Conservation (phyloP, 164 flowering plant genomes). For the Stephania cephalantha region DNA sequence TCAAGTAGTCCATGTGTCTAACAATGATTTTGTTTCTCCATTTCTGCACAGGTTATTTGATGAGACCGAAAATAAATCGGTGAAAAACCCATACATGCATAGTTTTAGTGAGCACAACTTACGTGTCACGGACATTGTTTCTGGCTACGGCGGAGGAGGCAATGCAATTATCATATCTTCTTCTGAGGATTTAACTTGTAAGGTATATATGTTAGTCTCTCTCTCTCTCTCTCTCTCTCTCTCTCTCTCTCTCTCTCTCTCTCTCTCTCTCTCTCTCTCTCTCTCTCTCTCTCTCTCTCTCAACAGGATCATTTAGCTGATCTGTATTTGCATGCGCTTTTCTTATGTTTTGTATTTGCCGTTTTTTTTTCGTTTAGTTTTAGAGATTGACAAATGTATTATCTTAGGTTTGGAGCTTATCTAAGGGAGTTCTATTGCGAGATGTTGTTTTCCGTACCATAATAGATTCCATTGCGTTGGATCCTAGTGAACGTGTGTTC, state of each 20-base stretch:
- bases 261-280: too few relatives aligned
- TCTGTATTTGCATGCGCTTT: neutral
- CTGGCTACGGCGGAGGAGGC: slow-evolving; percentile 79
- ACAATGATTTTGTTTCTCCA: neutral
- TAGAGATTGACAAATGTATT: slow-evolving; percentile 1
- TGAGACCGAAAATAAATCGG: slow-evolving; percentile 31
- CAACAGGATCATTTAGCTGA: neutral
- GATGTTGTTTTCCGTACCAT: slow-evolving; percentile 62
- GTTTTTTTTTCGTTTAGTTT: neutral
- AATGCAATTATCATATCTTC: slow-evolving; percentile 78
- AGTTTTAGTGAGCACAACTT: slow-evolving; percentile 60
- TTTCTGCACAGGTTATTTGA: slow-evolving; percentile 53
- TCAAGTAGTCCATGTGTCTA: neutral
- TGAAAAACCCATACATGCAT: slow-evolving; percentile 39
- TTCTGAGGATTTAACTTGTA: slow-evolving; percentile 89
- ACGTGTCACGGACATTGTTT: slow-evolving; percentile 55
- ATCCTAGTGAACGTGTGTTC: slow-evolving; percentile 77
- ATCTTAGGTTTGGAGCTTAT: slow-evolving; percentile 79
- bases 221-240: too few relatives aligned
- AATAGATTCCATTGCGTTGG: slow-evolving; percentile 75
- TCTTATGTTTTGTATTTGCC: neutral
- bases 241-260: too few relatives aligned
- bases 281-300: too few relatives aligned
- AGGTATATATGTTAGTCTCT: slow-evolving; percentile 34
- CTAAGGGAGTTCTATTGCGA: slow-evolving; percentile 54